Evolutionary conservation across 2,329 filamentous ascomycete species (phyloP), one percentile per base, ranked within the genome.

Genomic region (Aspergillus phoenicis): DNA sequence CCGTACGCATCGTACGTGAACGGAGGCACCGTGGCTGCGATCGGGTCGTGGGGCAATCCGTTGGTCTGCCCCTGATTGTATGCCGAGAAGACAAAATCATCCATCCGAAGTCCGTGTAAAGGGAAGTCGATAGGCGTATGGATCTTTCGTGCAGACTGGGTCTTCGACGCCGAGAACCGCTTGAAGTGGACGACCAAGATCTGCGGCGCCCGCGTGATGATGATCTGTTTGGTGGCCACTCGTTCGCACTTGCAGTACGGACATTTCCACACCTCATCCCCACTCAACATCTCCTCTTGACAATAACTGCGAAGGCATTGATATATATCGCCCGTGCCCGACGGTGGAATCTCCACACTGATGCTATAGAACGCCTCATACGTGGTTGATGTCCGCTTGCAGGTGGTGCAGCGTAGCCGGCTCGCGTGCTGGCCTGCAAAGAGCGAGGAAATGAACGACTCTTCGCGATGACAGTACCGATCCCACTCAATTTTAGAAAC

Each of bases 1-100:
- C 89, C 94, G 73, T 96, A 97, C 56, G 91, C 89, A 71, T 96
- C 89, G 75, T 97, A 99, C 5, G 82, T 79, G 71, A 90, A 92
- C 0, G 90, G 89, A 0, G 74, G 73, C 56, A 72, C 79, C 58
- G 68, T 78, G 57, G 68, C 81, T 75, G 59, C 85, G 80, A 53
- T 82, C 77, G 38, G 75, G 72, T 67, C 85, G 73, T 66, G 84
- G 76, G 43, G 89, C 85, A 74, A 91, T 91, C 28, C 84, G 80
- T 53, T 59, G 57, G 60, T 52, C 17, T 64, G 63, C 69, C 38
- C 71, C n/a, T 72, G 69, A 20, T 66, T 62, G 30, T 80, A 70
- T 49, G 82, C 77, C 33, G 82, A 78, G 49, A 87, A 80, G 71
- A 87, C 81, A 69, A 86, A 89, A 20, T 85, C 82, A 28, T 81